Percentiles rank a stretch among this genome's conserved stretches.
Conservation (phyloP, 345 rosid genomes). For the Syzygium aqueum region DNA sequence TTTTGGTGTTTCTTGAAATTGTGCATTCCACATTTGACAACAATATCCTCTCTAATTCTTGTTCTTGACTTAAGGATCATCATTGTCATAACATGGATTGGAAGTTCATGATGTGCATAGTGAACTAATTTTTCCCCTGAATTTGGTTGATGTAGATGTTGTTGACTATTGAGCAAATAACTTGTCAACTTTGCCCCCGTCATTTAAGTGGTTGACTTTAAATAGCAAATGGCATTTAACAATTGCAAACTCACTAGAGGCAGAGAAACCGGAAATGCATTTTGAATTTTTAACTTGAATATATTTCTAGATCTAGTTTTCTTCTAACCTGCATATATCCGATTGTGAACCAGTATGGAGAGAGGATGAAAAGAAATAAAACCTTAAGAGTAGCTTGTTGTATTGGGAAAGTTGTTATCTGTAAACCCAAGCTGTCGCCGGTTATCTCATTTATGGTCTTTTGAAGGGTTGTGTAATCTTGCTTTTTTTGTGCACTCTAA, state of each 20-base stretch:
- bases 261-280: background rate
- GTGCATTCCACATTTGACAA: background rate
- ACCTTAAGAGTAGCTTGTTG: background rate
- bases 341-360: background rate
- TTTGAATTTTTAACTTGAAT: background rate
- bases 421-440: background rate
- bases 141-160: background rate
- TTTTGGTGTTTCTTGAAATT: background rate
- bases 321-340: background rate
- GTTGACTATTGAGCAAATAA: background rate
- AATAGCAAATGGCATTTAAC: background rate
- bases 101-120: background rate
- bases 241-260: background rate
- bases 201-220: background rate
- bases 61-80: background rate
- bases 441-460: background rate
- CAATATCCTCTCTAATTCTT: background rate
- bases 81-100: background rate
- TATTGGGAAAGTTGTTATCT: background rate
- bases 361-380: background rate
- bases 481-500: background rate
- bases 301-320: background rate
- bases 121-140: background rate
- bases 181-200: background rate
- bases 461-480: background rate